These are phyloP conservation scores for Takashimella koratensis DNA, from an alignment of 1,284 basidiomycete genomes.

Conservation along the genomic window DNA sequence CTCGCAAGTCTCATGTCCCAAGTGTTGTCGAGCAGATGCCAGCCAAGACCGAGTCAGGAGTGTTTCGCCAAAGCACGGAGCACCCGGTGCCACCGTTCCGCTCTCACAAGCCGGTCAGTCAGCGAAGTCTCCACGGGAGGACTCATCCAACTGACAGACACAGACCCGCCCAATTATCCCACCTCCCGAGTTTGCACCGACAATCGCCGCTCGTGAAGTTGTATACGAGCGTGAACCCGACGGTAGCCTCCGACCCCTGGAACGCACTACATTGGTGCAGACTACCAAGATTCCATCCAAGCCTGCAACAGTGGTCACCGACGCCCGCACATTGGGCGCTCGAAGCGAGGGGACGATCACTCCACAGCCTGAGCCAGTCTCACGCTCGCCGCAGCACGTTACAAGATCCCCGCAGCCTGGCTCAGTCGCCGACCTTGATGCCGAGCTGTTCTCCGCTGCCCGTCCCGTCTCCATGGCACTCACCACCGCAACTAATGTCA, in stretches of 20 bases:
- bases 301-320: not conserved
- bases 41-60: conserved; percentile 8
- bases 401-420: not conserved
- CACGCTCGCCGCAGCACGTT: not conserved
- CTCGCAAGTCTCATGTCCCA: conserved; percentile 1
- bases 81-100: not conserved
- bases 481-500: conserved; percentile 37
- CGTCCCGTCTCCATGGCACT: conserved; percentile 20
- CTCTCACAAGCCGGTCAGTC: conserved; percentile 2
- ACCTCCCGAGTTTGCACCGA: not conserved
- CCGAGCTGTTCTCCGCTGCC: not conserved
- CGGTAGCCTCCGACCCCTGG: not conserved
- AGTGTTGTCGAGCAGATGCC: too few relatives aligned
- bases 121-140: not conserved
- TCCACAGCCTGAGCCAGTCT: not conserved
- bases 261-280: not conserved
- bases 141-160: not conserved
- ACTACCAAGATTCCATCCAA: not conserved
- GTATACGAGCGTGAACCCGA: not conserved
- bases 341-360: not conserved
- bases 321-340: not conserved
- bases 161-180: not conserved
- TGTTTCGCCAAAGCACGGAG: not conserved
- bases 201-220: not conserved
- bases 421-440: not conserved